Evolutionary conservation across 768 basidiomycete species (phyloP), one percentile per base, ranked within the genome.

Genomic region (Daedalea quercina): DNA sequence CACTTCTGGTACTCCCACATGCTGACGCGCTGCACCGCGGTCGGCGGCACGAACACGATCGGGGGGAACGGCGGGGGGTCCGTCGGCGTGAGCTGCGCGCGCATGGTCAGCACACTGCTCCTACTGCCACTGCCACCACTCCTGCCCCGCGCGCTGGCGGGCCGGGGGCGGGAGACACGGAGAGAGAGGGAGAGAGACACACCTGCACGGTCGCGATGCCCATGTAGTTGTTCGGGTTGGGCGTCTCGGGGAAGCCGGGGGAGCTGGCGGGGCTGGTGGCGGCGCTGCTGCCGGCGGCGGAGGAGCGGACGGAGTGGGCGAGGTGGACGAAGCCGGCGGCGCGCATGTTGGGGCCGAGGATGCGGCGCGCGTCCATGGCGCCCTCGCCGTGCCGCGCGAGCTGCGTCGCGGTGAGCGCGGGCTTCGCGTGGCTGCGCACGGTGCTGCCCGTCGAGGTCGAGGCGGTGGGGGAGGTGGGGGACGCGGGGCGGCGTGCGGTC

Each of bases 41-140:
- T 46, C 17, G 60, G 61, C 33, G 51, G 51, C 25, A 63, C 33
- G 44, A 65, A 65, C 13, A 65, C 47, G 46, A 65, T 59, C 26
- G 64, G 62, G 37, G 64, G 64, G 54, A 65, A 63, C 22, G 49
- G 61, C 13, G 64, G 64, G 24, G 64, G 64, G 28, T 62, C 58
- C 46, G 46, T 57, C 12, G 62, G 64, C 20, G 64, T 65, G 33
- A 60, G 57, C 41, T 51, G 52, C 35, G 47, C 28, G 42, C 49
- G 44, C 23, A 11, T 51, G 13, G 6, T 15, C 44, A n/a, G 34
- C n/a, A n/a, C n/a, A n/a, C n/a, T n/a, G n/a, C n/a, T n/a, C n/a
- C n/a, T n/a, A n/a, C n/a, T n/a, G n/a, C n/a, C n/a, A n/a, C n/a
- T n/a, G n/a, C n/a, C n/a, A n/a, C n/a, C n/a, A n/a, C n/a, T n/a